Conservation (phyloP, 2,329 filamentous ascomycete species). For the Cercospora nicotianae region DNA sequence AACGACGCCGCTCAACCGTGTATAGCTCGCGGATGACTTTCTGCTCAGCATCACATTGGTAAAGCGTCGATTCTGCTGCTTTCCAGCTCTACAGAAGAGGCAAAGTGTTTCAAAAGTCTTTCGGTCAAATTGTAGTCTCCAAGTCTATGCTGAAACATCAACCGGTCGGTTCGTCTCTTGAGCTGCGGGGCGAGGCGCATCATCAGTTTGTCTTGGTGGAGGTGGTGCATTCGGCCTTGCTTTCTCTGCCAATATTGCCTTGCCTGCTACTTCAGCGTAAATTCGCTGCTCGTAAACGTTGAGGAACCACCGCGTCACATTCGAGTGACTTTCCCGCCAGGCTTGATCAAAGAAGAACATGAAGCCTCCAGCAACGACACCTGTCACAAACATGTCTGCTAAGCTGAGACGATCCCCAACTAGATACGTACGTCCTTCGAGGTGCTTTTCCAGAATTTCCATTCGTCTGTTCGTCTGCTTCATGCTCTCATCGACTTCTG, state of each 20-base stretch:
- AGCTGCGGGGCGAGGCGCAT: not conserved
- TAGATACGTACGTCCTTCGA: not conserved
- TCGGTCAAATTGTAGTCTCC: too few species aligned
- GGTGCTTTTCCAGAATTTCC: not conserved
- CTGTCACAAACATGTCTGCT: not conserved
- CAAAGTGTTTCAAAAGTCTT: too few species aligned
- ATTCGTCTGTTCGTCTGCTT: not conserved
- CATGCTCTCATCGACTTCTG: not conserved
- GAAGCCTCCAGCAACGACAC: not conserved
- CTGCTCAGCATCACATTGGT: too few species aligned
- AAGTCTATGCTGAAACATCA: not conserved
- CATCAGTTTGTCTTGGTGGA: not conserved
- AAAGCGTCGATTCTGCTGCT: too few species aligned
- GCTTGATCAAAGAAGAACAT: not conserved
- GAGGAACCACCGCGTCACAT: not conserved
- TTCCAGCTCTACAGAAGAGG: too few species aligned
- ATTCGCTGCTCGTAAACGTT: not conserved
- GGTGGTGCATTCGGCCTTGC: not conserved
- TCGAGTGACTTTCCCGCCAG: not conserved
- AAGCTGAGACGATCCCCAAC: not conserved
- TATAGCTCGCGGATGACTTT: too few species aligned
- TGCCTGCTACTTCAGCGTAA: not conserved
- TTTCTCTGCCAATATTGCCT: not conserved
- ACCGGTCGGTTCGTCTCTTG: not conserved
- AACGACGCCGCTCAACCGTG: too few species aligned